Evolutionary conservation across 192 early-diverging fungal species (phyloP).

Genomic region (Piromyces finnis): DNA sequence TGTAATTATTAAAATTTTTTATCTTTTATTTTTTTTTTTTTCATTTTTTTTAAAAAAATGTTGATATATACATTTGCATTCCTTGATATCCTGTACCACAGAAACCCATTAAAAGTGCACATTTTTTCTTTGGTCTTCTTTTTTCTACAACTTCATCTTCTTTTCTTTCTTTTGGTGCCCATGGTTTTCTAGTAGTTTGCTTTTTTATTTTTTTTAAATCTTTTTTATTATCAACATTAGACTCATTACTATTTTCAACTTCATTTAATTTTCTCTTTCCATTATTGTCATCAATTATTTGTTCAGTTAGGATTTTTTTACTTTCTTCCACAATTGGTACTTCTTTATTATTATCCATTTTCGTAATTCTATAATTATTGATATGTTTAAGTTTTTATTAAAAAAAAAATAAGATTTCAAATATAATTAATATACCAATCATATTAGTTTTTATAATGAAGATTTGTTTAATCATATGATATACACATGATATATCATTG

Average conservation of each 20-base stretch:
- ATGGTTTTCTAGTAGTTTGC: not conserved
- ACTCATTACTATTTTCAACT: not conserved
- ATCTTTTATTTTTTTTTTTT: too few relatives aligned
- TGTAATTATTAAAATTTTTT: too few relatives aligned
- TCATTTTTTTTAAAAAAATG: not conserved
- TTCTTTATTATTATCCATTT: not conserved
- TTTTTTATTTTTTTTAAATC: not conserved
- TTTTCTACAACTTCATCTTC: not conserved
- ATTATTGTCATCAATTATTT: not conserved
- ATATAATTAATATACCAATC: too few relatives aligned
- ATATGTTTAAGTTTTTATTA: too few relatives aligned
- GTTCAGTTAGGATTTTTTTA: not conserved
- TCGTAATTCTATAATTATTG: not conserved
- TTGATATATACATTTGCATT: conserved; percentile 64
- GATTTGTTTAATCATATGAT: too few relatives aligned
- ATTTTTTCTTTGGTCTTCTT: conserved; percentile 58
- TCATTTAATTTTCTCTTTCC: not conserved
- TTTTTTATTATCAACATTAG: not conserved
- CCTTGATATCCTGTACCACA: conserved; percentile 92
- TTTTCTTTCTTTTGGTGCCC: not conserved
- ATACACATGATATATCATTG: too few relatives aligned
- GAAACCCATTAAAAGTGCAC: conserved; percentile 80
- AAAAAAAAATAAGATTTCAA: too few relatives aligned
- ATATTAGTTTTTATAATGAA: too few relatives aligned
- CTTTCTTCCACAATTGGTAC: not conserved